Evolutionary conservation across 2,329 filamentous ascomycete species (phyloP).

Genomic region (Coniochaeta sp.): DNA sequence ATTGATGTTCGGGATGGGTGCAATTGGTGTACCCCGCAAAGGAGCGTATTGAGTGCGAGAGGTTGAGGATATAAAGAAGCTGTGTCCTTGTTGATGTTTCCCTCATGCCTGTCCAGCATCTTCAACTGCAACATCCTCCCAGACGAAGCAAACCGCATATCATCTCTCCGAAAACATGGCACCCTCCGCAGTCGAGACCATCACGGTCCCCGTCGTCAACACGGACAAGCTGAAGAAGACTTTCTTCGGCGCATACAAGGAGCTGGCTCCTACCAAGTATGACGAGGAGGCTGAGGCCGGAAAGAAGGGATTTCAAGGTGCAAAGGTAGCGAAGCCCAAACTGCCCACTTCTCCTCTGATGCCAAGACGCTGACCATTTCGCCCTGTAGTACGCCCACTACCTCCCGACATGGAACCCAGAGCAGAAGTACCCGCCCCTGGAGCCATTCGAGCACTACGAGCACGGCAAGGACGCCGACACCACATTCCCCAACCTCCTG

Average conservation of each 20-base stretch:
- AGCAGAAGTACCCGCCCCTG: conserved; percentile 53
- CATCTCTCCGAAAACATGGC: conserved; percentile 19
- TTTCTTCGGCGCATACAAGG: conserved; percentile 21
- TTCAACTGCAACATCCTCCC: neutral
- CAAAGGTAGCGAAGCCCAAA: conserved; percentile 16
- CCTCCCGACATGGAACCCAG: conserved; percentile 55
- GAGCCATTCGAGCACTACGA: conserved; percentile 61
- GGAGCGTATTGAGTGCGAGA: neutral
- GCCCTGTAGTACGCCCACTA: conserved; percentile 51
- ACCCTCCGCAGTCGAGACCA: conserved; percentile 24
- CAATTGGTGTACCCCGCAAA: conserved; percentile 13
- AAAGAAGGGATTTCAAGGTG: conserved; percentile 15
- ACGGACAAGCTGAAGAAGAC: conserved; percentile 22
- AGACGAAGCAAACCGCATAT: conserved; percentile 35
- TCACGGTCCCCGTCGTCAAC: conserved; percentile 20
- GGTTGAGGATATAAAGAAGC: conserved; percentile 6
- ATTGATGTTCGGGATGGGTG: conserved; percentile 15
- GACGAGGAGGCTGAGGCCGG: conserved; percentile 24
- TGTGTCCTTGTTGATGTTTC: neutral
- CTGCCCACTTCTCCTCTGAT: neutral
- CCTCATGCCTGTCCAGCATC: neutral
- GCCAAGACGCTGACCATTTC: neutral
- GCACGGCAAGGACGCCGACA: conserved; percentile 62
- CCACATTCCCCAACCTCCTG: conserved; percentile 55
- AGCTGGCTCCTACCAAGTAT: conserved; percentile 16